Evolutionary conservation across 2,329 filamentous ascomycete genomes (phyloP), one percentile per base, ranked within the genome.

Genomic region (Tricladium varicosporioides): DNA sequence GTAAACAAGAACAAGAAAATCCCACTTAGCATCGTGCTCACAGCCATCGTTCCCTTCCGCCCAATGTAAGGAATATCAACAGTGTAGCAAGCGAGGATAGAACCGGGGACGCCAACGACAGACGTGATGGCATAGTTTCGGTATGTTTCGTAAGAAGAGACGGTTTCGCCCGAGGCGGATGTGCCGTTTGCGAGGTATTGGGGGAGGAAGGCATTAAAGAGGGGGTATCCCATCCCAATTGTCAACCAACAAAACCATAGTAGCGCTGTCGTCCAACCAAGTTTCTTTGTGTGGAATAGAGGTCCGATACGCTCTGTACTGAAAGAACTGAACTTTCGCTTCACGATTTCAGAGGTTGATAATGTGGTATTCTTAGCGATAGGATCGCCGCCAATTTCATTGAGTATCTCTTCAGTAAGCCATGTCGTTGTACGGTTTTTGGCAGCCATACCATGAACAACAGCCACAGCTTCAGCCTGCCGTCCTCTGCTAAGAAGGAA

Each of bases 181-280:
- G 75, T 76, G 22, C 83, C 80, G 55, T 84, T 81, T 19, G 85
- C 82, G 58, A 95, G 83, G 68, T 94, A 94, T 64, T 94, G 89
- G 0, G 91, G 91, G n/a, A 96, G 79, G 74, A 95, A 95, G 52
- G 89, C 88, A 72, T 94, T 94, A 80, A 93, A 96, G 1, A 96
- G 81, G 1, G 90, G 91, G 68, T 93, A 95, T 2, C 86, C 90
- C 84, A 95, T 88, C 58, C 91, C 91, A 63, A 95, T 92, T 13
- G 84, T 86, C 0, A 86, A 80, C 91, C 91, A 95, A 70, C 85
- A 86, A 72, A 92, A 89, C 88, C 88, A 92, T 48, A 93, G 76
- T 18, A 85, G 73, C 2, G 62, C 66, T 1, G 82, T 85, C 42
- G 80, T 77, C 52, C 76, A 63, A 51, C 75, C 80, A 7, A 83